Evolutionary conservation across 768 basidiomycete genomes (phyloP), one percentile per base, ranked within the genome.

Genomic region (Pleurotus giganteus): DNA sequence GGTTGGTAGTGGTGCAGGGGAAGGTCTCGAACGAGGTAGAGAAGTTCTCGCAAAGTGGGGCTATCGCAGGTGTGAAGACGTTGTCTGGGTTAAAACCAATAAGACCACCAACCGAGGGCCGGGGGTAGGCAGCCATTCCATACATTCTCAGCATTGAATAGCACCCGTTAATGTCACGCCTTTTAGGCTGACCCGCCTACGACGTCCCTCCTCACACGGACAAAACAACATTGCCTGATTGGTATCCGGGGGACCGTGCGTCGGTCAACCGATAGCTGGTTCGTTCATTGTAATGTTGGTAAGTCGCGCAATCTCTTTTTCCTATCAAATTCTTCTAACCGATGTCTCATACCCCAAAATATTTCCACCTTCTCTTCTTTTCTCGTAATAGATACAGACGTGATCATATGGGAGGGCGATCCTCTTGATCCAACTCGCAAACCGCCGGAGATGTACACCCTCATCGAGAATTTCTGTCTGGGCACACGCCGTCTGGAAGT

Each of bases 61-160:
- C 3, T 96, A 94, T 66, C 75, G 94, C 39, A 72, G 97, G 47
- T 97, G 94, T 63, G 97, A 99, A 64, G 97, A 99, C 66, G 91
- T 99, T n/a, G 91, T 97, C 4, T 98, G 94, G 95, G 88, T 97
- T 54, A 94, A 93, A 74, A 95, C 93, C 43, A 99, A 98, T 66
- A 80, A 79, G 56, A 76, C 71, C 19, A 78, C 73, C 21, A 89
- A 89, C 66, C 76, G 76, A 13, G 90, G 90, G 1, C 87, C 92
- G 51, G 90, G 89, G 54, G 88, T 89, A 66, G 63, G 85, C 74
- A 13, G 39, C 47, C 44, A 45, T 37, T 21, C 19, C 19, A 24
- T n/a, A 24, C 9, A 39, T 36, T 55, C 46, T 41, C 32, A 37
- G 27, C 17, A 54, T 44, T 24, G 34, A 39, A 21, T 9, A 41